A percentile compares a stretch with the other conserved stretches of the same genome.
phyloP scores from a whole-genome alignment of 108 stramenopile genomes.

The Skeletonema costatum region DNA sequence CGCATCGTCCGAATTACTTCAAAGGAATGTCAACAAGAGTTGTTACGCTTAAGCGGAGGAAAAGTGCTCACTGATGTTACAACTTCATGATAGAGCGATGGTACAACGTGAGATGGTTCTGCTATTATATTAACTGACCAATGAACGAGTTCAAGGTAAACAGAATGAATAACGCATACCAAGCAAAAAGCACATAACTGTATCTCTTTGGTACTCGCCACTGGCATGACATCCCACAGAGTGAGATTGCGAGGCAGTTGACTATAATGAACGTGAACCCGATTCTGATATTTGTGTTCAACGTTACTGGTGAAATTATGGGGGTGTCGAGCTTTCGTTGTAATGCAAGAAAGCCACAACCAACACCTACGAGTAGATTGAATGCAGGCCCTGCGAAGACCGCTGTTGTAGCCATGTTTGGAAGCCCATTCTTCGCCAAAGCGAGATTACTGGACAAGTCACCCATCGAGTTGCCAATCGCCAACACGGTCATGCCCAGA shows the following conservation, averaged over 20 bases:
- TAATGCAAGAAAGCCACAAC: slow-evolving; percentile 33
- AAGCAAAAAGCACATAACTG: slow-evolving; percentile 30
- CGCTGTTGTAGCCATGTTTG: slow-evolving; percentile 54
- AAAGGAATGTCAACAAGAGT: slow-evolving; percentile 20
- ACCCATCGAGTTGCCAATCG: slow-evolving; percentile 79
- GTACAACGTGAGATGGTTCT: not conserved
- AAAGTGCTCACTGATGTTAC: slow-evolving; percentile 24
- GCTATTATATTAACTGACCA: not conserved
- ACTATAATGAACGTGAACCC: slow-evolving; percentile 73
- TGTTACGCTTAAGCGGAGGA: slow-evolving; percentile 44
- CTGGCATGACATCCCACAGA: slow-evolving; percentile 46
- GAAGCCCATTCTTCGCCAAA: slow-evolving; percentile 63
- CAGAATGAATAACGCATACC: slow-evolving; percentile 26
- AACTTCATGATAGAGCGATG: not conserved
- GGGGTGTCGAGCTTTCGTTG: slow-evolving; percentile 20
- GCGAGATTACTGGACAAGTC: slow-evolving; percentile 74
- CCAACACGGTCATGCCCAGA: slow-evolving; percentile 73
- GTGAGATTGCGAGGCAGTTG: slow-evolving; percentile 59
- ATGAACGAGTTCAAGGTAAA: slow-evolving; percentile 15
- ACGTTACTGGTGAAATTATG: slow-evolving; percentile 42
- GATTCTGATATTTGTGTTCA: slow-evolving; percentile 57
- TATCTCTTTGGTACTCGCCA: slow-evolving; percentile 39
- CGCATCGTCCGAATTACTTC: slow-evolving; percentile 35
- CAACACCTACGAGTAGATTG: slow-evolving; percentile 75
- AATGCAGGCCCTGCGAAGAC: slow-evolving; percentile 65